Conservation (phyloP, 371 early-diverging fungal genomes). For the Mortierella sp. region DNA sequence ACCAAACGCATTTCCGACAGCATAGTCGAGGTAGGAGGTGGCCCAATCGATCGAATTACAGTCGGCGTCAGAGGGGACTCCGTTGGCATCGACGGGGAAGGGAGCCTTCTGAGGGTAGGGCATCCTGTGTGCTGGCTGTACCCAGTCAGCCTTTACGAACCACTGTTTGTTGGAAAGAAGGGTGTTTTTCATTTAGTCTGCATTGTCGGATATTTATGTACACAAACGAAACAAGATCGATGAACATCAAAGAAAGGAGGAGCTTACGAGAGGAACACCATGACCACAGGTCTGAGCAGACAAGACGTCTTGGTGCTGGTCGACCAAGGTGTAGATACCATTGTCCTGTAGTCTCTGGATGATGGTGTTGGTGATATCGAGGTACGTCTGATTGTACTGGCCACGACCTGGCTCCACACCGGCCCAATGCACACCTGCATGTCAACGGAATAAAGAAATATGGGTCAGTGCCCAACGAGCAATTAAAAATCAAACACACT, state of each 20-base stretch:
- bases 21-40: slow-evolving; percentile 61
- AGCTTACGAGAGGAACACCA: slow-evolving; percentile 64
- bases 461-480: background rate
- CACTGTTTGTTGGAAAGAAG: slow-evolving; percentile 46
- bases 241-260: background rate
- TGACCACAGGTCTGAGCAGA: slow-evolving; percentile 67
- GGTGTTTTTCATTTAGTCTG: background rate
- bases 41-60: slow-evolving; percentile 65
- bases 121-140: slow-evolving; percentile 43
- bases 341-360: slow-evolving; percentile 63
- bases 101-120: slow-evolving; percentile 63
- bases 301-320: slow-evolving; percentile 64
- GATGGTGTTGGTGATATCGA: slow-evolving; percentile 62
- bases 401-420: slow-evolving; percentile 73
- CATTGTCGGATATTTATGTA: background rate
- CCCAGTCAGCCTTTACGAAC: slow-evolving; percentile 63
- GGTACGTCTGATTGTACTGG: slow-evolving; percentile 64
- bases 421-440: slow-evolving; percentile 65
- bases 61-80: slow-evolving; percentile 60
- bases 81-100: slow-evolving; percentile 59
- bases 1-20: slow-evolving; percentile 66
- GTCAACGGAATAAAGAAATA: background rate
- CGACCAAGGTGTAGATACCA: slow-evolving; percentile 61
- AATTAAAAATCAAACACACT: too few species aligned
- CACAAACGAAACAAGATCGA: background rate